These are phyloP conservation scores for Cokeromyces recurvatus DNA, from an alignment of 371 early-diverging fungal genomes.

Conservation along the genomic window DNA sequence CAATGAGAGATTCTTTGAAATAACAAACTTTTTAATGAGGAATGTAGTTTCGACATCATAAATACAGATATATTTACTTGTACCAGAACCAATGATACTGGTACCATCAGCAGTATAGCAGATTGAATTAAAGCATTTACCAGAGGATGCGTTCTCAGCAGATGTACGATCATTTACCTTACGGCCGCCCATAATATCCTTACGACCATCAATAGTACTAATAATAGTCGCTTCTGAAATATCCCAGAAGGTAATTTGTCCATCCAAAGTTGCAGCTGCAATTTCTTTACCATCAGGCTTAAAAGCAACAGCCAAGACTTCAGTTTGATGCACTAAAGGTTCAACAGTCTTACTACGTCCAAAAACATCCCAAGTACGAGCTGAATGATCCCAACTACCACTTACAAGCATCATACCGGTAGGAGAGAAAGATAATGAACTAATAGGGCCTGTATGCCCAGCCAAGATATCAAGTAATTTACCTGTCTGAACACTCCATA, in stretches of 20 bases:
- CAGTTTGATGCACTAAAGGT: constrained; percentile 72
- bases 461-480: constrained; percentile 90
- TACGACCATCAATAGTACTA: constrained; percentile 83
- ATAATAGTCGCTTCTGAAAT: constrained; percentile 61
- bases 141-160: constrained; percentile 79
- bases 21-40: constrained; percentile 86
- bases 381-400: constrained; percentile 93
- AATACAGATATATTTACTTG: constrained; percentile 91
- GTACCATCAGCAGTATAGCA: constrained; percentile 95
- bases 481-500: constrained; percentile 98
- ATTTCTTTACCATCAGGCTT: constrained; percentile 90
- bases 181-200: constrained; percentile 91
- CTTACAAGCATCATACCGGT: constrained; percentile 72
- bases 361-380: constrained; percentile 94
- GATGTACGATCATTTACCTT: constrained; percentile 69
- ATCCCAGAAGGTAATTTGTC: constrained; percentile 93
- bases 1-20: constrained; percentile 86
- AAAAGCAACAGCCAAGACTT: constrained; percentile 87
- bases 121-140: constrained; percentile 87
- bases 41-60: constrained; percentile 78
- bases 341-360: constrained; percentile 80
- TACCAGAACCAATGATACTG: constrained; percentile 89
- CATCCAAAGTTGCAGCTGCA: constrained; percentile 87
- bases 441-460: constrained; percentile 93
- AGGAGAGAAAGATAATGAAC: constrained; percentile 82